phyloP scores from a whole-genome alignment of 176 grass and related monocot species.

The Alopecurus myosuroides region DNA sequence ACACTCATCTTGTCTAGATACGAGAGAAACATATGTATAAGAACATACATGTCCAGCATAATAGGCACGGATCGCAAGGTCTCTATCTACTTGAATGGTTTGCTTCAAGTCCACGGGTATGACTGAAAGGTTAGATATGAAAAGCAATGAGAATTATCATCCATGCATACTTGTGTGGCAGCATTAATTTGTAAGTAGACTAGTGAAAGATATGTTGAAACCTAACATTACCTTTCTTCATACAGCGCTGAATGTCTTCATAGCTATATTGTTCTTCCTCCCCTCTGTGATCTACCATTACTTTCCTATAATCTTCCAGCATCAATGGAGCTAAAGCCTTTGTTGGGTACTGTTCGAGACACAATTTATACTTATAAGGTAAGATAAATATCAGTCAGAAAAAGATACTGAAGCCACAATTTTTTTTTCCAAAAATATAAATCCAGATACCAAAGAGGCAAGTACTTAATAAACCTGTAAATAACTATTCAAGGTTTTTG shows the following conservation, averaged over 20 bases:
- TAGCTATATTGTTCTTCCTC: slow-evolving; percentile 73
- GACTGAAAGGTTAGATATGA: slow-evolving; percentile 45
- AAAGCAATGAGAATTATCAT: slow-evolving; percentile 10
- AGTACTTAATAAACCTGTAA: not conserved
- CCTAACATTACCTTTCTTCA: slow-evolving; percentile 72
- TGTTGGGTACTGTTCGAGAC: slow-evolving; percentile 76
- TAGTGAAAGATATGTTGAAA: slow-evolving; percentile 8
- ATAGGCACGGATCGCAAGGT: slow-evolving; percentile 86
- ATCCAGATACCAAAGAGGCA: not conserved
- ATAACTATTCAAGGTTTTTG: not conserved
- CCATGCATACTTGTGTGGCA: not conserved
- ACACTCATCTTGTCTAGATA: not conserved
- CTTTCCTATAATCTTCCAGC: slow-evolving; percentile 92
- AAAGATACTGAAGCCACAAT: not conserved
- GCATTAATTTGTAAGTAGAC: slow-evolving; percentile 14
- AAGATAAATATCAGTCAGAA: not conserved
- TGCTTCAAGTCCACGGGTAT: slow-evolving; percentile 89
- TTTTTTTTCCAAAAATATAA: not conserved
- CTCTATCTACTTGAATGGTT: slow-evolving; percentile 84
- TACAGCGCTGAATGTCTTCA: slow-evolving; percentile 65
- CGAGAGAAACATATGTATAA: not conserved
- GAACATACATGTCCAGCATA: slow-evolving; percentile 94
- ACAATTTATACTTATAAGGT: not conserved
- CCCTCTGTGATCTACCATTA: slow-evolving; percentile 74
- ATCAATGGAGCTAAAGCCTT: slow-evolving; percentile 95